Evolutionary conservation across 2,329 filamentous ascomycete species (phyloP).

Genomic region (Fusarium sp.): DNA sequence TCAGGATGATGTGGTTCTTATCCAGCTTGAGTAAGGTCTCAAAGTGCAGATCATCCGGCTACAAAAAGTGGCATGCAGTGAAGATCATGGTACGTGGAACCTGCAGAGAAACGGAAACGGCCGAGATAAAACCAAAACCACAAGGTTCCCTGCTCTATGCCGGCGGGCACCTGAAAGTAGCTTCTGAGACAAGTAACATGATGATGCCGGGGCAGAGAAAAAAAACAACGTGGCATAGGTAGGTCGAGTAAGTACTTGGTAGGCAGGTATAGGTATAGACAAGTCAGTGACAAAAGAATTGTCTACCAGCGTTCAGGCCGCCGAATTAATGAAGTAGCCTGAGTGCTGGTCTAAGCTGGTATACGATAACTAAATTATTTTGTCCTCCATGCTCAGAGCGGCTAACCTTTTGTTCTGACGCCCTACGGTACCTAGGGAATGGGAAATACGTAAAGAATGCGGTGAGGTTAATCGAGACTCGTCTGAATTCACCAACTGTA

Average conservation of each 20-base stretch:
- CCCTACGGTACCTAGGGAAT: not conserved
- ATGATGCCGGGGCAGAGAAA: constrained; percentile 24
- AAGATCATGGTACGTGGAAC: constrained; percentile 5
- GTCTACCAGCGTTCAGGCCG: not conserved
- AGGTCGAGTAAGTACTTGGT: not conserved
- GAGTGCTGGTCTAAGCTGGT: not conserved
- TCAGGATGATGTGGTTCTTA: not conserved
- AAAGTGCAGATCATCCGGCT: constrained; percentile 17
- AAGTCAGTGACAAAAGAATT: not conserved
- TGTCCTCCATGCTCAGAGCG: not conserved
- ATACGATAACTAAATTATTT: not conserved
- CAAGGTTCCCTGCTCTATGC: not conserved
- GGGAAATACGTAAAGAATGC: constrained; percentile 20
- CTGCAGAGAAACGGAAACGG: constrained; percentile 18
- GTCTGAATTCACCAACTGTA: constrained; percentile 19
- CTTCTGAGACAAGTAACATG: constrained; percentile 15
- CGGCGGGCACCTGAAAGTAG: not conserved
- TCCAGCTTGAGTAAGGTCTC: not conserved
- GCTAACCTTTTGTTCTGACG: not conserved
- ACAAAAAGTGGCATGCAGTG: constrained; percentile 2
- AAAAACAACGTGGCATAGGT: constrained; percentile 20
- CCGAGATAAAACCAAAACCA: constrained; percentile 9
- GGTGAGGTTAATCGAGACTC: constrained; percentile 33
- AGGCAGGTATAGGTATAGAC: not conserved
- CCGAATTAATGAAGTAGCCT: not conserved